Conservation (phyloP, 495 filamentous ascomycete genomes). For the Neurospora sp. region DNA sequence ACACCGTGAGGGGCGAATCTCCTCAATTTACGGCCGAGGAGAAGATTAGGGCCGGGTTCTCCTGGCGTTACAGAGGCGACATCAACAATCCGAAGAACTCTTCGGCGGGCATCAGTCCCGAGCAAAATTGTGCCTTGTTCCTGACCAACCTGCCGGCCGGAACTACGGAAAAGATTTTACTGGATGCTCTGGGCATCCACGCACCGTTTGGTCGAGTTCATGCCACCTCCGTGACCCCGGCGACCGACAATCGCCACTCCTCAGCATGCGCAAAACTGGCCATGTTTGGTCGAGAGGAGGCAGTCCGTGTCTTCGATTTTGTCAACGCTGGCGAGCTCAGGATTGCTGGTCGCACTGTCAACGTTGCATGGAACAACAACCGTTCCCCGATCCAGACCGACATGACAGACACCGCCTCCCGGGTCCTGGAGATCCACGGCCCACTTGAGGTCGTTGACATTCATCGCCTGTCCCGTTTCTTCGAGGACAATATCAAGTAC, state of each 20-base stretch:
- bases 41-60: not conserved
- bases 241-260: not conserved
- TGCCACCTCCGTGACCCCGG: not conserved
- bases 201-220: not conserved
- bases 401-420: no score
- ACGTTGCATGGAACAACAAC: not conserved
- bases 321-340: not conserved
- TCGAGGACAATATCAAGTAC: not conserved
- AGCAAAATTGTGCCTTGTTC: not conserved
- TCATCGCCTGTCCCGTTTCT: not conserved
- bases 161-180: not conserved
- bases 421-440: not conserved
- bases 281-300: not conserved
- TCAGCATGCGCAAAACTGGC: not conserved
- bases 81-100: not conserved
- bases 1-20: not conserved
- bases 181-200: not conserved
- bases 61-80: not conserved
- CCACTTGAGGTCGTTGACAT: not conserved
- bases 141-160: not conserved
- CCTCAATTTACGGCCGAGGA: not conserved
- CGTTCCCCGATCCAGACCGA: not conserved
- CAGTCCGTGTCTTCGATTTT: not conserved
- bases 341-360: not conserved
- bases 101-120: not conserved